A percentile compares a stretch with the other conserved stretches of the same genome.
Evolutionary conservation across 495 filamentous ascomycete genomes (phyloP).

Genomic region (Xylaria intraflava): DNA sequence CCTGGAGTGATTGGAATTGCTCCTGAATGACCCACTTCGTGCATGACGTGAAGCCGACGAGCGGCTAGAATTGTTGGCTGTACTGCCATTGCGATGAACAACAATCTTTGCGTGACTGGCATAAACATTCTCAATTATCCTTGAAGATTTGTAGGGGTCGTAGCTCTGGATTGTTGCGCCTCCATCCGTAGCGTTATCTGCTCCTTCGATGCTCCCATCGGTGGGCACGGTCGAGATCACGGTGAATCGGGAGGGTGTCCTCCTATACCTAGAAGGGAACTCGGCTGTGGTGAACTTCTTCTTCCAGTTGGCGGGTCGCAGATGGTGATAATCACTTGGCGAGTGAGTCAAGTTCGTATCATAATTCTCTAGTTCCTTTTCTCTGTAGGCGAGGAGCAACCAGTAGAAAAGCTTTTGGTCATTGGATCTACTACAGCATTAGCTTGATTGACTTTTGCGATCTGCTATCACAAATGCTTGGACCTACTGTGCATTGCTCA

Average conservation of each 20-base stretch:
- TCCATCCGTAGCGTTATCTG: constrained; percentile 20
- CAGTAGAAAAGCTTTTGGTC: constrained; percentile 90
- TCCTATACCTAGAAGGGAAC: constrained; percentile 43
- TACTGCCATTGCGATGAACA: constrained; percentile 49
- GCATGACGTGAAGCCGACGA: constrained; percentile 13
- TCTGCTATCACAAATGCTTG: neutral
- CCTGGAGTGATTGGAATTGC: constrained; percentile 17
- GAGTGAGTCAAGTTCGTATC: constrained; percentile 67
- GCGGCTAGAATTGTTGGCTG: constrained; percentile 17
- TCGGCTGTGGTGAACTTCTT: constrained; percentile 45
- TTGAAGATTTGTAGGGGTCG: constrained; percentile 75
- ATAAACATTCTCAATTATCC: constrained; percentile 35
- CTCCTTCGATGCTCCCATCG: constrained; percentile 17
- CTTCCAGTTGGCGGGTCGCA: constrained; percentile 46
- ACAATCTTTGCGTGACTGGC: constrained; percentile 54
- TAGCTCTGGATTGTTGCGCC: constrained; percentile 53
- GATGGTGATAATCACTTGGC: constrained; percentile 80
- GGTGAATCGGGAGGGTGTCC: constrained; percentile 62
- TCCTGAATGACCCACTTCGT: constrained; percentile 15
- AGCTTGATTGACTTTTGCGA: constrained; percentile 17
- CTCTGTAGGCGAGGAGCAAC: constrained; percentile 69
- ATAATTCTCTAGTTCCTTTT: constrained; percentile 80
- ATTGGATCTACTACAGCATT: constrained; percentile 52
- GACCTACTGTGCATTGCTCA: constrained; percentile 62
- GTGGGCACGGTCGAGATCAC: constrained; percentile 54